Base-by-base conservation (phyloP, 352 stramenopile genomes). In the Synura sp. region DNA sequence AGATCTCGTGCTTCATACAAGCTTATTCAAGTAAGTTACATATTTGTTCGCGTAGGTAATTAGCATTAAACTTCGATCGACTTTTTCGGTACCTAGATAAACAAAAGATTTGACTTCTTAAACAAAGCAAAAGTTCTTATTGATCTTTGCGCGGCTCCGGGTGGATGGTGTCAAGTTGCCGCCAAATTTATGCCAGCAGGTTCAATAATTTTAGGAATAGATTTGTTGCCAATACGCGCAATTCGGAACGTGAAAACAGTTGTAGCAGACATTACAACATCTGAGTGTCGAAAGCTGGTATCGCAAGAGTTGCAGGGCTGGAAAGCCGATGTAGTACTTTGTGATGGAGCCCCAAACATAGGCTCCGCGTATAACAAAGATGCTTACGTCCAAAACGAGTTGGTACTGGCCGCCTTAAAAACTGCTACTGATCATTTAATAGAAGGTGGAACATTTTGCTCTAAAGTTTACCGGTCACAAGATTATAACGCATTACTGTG, bases 401-500 rank as follows among this genome's bases (percentile, higher is more conserved):
- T 99, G 42, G 88, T 93, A 36, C 85, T 99, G 0, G 88, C 98
- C 41, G 94, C 96, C 7, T 87, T 99, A 0, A 97, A 97, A 83
- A 94, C 98, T 42, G 96, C 95, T 0, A 93, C 95, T 1, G 94
- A 99, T 74, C 95, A 99, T 75, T 93, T 99, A 86, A 87, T 87
- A n/a, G 86, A 87, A 19, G 90, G 90, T 67, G 95, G 92, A 17
- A 95, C 89, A 2, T 81, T 98, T 81, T 87, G 97, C 12, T 97
- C 90, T 35, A 98, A 98, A 83, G 89, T 99, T n/a, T 98, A 98
- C 85, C 92, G 97, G 1, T 98, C 91, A 31, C 87, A 94, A 78
- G 97, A 99, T 87, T 99, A 99, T 88, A 97, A 97, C 79, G 93
- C 94, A 1, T 90, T 98, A 77, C 83, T 99, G 5, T 99, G 96